These are phyloP conservation scores for Suillus ampliporus DNA, from an alignment of 768 basidiomycete genomes.

Conservation along the genomic window DNA sequence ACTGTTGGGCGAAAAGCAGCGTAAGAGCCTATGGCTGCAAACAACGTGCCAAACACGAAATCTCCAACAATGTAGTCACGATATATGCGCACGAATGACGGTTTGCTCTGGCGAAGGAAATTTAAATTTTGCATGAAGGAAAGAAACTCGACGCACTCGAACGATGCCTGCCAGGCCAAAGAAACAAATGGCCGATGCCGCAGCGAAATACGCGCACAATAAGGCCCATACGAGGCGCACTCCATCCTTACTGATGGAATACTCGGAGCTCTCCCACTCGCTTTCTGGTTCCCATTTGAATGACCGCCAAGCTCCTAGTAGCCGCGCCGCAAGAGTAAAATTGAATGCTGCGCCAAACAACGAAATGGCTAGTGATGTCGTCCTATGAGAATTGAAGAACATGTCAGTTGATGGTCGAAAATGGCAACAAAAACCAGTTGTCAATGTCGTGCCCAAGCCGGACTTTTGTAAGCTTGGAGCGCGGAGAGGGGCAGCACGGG, in stretches of 20 bases:
- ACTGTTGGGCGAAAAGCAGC: conserved; percentile 59
- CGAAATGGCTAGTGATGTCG: conserved; percentile 43
- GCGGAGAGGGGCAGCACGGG: conserved; percentile 10
- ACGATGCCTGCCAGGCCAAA: conserved; percentile 73
- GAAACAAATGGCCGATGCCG: conserved; percentile 65
- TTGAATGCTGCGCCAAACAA: conserved; percentile 48
- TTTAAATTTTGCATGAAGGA: background rate
- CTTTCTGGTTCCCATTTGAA: conserved; percentile 52
- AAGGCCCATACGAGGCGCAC: conserved; percentile 63
- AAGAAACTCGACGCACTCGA: conserved; percentile 52
- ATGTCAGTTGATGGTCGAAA: conserved; percentile 9
- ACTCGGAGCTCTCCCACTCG: conserved; percentile 54
- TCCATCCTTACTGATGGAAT: conserved; percentile 46
- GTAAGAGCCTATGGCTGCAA: conserved; percentile 61
- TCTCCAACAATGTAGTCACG: conserved; percentile 84
- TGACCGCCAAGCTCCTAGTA: conserved; percentile 50
- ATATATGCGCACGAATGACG: conserved; percentile 76
- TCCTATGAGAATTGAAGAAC: conserved; percentile 31
- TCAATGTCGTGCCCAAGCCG: background rate
- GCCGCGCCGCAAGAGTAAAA: conserved; percentile 43
- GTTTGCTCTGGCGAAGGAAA: conserved; percentile 52
- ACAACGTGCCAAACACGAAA: conserved; percentile 70
- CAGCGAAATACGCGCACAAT: conserved; percentile 67
- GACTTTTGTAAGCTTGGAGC: conserved; percentile 14
- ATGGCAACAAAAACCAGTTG: conserved; percentile 12